Evolutionary conservation across 345 rosid genomes (phyloP).

Genomic region (Raphanus sativus): DNA sequence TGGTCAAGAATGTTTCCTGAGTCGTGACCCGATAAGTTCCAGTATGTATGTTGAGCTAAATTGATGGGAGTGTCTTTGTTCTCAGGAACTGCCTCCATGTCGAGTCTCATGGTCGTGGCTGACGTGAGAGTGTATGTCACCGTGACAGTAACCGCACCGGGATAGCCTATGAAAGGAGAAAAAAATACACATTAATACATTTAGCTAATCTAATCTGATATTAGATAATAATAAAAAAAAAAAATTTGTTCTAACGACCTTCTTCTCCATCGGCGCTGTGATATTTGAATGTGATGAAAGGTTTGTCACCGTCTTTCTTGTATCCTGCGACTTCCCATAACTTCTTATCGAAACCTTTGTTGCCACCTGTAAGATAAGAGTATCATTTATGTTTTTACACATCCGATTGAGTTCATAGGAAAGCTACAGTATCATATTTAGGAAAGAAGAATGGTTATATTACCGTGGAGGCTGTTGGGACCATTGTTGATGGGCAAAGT

Average conservation of each 20-base stretch:
- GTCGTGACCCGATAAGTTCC: slow-evolving; percentile 87
- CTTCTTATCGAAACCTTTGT: slow-evolving; percentile 79
- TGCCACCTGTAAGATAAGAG: slow-evolving; percentile 60
- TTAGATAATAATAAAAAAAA: neutral
- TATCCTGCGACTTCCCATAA: slow-evolving; percentile 72
- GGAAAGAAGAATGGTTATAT: slow-evolving; percentile 1
- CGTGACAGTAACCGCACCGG: slow-evolving; percentile 70
- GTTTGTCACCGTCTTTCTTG: slow-evolving; percentile 56
- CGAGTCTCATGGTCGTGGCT: slow-evolving; percentile 69
- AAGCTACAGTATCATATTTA: neutral
- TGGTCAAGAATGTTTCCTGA: slow-evolving; percentile 75
- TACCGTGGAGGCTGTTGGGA: slow-evolving; percentile 96
- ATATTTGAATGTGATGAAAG: slow-evolving; percentile 74
- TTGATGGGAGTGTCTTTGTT: slow-evolving; percentile 76
- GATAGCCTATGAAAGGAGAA: slow-evolving; percentile 57
- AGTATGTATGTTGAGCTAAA: slow-evolving; percentile 97
- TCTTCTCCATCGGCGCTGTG: slow-evolving; percentile 79
- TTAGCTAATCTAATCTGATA: neutral
- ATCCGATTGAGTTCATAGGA: neutral
- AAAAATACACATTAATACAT: slow-evolving; percentile 1
- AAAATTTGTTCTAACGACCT: slow-evolving; percentile 43
- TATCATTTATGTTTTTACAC: neutral
- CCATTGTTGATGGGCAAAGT: slow-evolving; percentile 79
- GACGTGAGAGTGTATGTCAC: slow-evolving; percentile 80
- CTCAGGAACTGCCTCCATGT: slow-evolving; percentile 84